Base-by-base conservation (phyloP, 441 rosid species). In the Populus trichocarpa region DNA sequence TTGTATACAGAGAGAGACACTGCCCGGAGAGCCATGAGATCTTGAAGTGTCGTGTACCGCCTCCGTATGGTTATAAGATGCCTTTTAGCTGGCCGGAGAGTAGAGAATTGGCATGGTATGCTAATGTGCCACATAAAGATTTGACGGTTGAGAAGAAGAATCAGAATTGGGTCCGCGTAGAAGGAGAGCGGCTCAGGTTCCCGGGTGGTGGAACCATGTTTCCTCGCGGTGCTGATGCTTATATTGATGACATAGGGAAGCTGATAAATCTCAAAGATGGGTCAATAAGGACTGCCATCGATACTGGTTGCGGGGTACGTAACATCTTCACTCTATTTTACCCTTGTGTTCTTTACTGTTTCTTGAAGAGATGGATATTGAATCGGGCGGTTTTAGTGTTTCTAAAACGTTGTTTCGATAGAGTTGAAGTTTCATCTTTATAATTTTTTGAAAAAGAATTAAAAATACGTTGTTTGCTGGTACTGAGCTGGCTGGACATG, bases 121-220 rank as follows among this genome's bases (percentile, higher is more conserved):
- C 90, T 4, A 93, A 93, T 36, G 97, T 95, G 78, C 98, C 97
- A 20, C 97, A 95, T 70, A 94, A 91, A 85, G 92, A 93, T 76
- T 82, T 95, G 84, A 95, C 97, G 23, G 93, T 93, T 46, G 97
- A 95, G 84, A 95, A 95, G 81, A 90, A 91, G 16, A 89, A 85
- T 35, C 97, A 95, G 86, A 93, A 95, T 73, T 93, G 97, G 97
- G 88, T 95, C 23, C 81, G 84, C 46, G 86, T 78, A 79, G 89
- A 90, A 76, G 94, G 94, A 0, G 93, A 95, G 70, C 84, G 87
- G 84, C 92, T 95, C 83, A 74, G 85, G 79, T 95, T 95, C 84
- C 97, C 97, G 0, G 98, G 98, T 0, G 98, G 97, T 30, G 98
- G 98, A 18, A 93, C 98, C 23, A 94, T 93, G 97, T 94, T 94